phyloP scores from a whole-genome alignment of 768 basidiomycete genomes.

The Leccinum sublutescens region DNA sequence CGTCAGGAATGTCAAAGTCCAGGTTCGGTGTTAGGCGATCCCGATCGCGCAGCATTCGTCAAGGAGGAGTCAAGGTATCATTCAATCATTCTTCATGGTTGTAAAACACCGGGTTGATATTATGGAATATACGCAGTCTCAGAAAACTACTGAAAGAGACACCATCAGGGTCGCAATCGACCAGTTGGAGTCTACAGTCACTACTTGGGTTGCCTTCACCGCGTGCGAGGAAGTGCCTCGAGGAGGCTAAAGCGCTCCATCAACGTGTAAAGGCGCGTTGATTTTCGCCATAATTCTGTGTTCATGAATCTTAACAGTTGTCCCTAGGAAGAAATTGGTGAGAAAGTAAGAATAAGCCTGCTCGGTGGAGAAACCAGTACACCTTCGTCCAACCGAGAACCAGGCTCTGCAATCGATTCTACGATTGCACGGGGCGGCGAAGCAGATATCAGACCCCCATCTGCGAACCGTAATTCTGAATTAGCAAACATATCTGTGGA shows the following conservation, averaged over 20 bases:
- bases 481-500: not conserved
- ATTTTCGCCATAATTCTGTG: not conserved
- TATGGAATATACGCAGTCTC: not conserved
- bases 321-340: constrained; percentile 7
- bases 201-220: constrained; percentile 6
- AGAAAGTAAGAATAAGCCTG: not conserved
- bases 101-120: not conserved
- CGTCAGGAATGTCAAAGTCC: not conserved
- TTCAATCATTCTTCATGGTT: not conserved
- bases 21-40: constrained; percentile 3
- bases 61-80: constrained; percentile 8
- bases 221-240: not conserved
- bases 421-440: not conserved
- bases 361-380: not conserved
- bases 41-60: not conserved
- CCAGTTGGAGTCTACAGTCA: not conserved
- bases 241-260: constrained; percentile 4
- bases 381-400: not conserved
- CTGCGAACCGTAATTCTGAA: not conserved
- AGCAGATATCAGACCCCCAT: not conserved
- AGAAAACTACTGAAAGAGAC: not conserved
- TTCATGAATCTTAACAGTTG: not conserved
- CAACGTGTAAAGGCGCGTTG: constrained; percentile 6
- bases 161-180: not conserved
- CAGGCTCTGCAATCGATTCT: too few species aligned